Percentiles rank a stretch among this genome's conserved stretches.
These are phyloP conservation scores for Funneliformis mosseae DNA, from an alignment of 192 early-diverging fungal species.

Conservation along the genomic window DNA sequence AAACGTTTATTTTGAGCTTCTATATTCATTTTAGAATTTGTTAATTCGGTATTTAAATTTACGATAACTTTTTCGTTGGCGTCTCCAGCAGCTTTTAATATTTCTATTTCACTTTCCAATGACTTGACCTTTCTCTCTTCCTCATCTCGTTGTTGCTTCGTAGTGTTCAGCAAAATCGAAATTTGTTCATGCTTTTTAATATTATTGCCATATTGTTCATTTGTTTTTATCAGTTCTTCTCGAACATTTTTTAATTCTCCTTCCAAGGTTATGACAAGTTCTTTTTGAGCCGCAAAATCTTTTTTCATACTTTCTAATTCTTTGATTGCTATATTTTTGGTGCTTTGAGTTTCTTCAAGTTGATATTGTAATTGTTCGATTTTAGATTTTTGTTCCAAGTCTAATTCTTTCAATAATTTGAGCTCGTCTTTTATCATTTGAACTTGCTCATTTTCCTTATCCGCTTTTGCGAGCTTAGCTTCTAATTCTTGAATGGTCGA, in stretches of 20 bases:
- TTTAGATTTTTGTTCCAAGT: not conserved
- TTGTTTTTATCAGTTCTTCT: not conserved
- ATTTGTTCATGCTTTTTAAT: slow-evolving; percentile 1
- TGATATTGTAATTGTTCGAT: slow-evolving; percentile 22
- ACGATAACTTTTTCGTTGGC: not conserved
- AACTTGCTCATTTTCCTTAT: not conserved
- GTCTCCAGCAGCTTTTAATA: not conserved
- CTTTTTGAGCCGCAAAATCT: slow-evolving; percentile 6
- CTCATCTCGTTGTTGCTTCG: not conserved
- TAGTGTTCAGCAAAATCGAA: not conserved
- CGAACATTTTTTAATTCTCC: not conserved
- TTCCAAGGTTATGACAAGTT: not conserved
- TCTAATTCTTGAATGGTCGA: slow-evolving; percentile 21
- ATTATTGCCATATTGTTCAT: not conserved
- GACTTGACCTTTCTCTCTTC: not conserved
- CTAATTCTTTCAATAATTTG: not conserved
- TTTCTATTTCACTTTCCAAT: not conserved
- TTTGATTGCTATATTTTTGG: not conserved
- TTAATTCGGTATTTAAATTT: not conserved
- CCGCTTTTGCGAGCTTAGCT: not conserved
- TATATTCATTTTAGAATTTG: slow-evolving; percentile 1
- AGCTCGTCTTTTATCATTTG: slow-evolving; percentile 14
- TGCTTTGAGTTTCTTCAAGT: slow-evolving; percentile 1
- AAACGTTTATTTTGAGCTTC: not conserved
- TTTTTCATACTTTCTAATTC: not conserved